Evolutionary conservation across 1,139 yeast genomes (phyloP).

Genomic region (Debaryomycetaceae sp.): DNA sequence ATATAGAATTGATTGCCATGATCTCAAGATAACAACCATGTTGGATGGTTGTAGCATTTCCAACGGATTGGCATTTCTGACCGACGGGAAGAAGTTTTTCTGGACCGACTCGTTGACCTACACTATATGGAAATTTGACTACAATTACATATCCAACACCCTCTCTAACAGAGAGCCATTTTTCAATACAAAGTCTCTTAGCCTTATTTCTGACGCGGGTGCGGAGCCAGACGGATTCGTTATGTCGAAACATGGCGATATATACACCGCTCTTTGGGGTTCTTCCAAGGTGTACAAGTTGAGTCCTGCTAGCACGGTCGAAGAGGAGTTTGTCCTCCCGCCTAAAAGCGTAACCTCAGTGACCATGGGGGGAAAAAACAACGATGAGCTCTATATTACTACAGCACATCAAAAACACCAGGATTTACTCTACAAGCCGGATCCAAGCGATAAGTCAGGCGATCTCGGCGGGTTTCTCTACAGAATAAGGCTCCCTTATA

Average conservation of each 20-base stretch:
- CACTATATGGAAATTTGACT: conserved; percentile 61
- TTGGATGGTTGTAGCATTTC: conserved; percentile 46
- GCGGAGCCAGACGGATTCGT: conserved; percentile 85
- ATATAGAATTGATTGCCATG: conserved; percentile 37
- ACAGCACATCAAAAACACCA: conserved; percentile 53
- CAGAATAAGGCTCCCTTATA: conserved; percentile 18
- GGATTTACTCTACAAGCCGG: conserved; percentile 31
- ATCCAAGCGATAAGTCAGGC: conserved; percentile 26
- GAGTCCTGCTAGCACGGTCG: conserved; percentile 47
- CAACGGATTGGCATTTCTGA: conserved; percentile 77
- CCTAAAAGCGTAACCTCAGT: conserved; percentile 66
- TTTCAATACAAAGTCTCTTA: conserved; percentile 31
- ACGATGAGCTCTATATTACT: conserved; percentile 64
- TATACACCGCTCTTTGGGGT: conserved; percentile 71
- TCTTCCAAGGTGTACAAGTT: conserved; percentile 54
- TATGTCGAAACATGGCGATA: conserved; percentile 55
- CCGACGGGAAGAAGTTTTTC: conserved; percentile 48
- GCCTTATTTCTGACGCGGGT: conserved; percentile 19
- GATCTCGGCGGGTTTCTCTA: conserved; percentile 56
- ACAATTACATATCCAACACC: conserved; percentile 44
- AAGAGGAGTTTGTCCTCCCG: conserved; percentile 57
- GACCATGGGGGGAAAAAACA: conserved; percentile 61
- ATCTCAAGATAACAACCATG: conserved; percentile 31
- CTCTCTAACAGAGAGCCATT: conserved; percentile 43
- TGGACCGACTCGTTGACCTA: conserved; percentile 71